Evolutionary conservation across 371 early-diverging fungal species (phyloP).

Genomic region (Mucor lusitanicus): DNA sequence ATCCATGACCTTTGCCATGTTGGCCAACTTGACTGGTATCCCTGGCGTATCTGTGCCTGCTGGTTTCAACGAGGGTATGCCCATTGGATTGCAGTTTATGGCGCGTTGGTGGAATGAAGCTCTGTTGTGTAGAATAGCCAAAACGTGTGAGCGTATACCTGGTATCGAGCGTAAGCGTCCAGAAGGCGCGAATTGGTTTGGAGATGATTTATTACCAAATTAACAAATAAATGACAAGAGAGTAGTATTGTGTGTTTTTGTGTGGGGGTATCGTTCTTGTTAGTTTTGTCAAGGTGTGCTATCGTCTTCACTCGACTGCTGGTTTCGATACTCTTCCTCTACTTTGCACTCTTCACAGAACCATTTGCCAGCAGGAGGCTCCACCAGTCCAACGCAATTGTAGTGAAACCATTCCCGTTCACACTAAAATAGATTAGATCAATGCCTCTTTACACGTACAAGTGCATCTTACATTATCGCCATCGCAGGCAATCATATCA

Average conservation of each 20-base stretch:
- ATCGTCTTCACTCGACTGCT: neutral
- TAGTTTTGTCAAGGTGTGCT: neutral
- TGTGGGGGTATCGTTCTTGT: neutral
- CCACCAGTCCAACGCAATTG: conserved; percentile 80
- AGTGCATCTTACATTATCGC: conserved; percentile 63
- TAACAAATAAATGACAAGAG: neutral
- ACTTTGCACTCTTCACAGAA: conserved; percentile 57
- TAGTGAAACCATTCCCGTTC: conserved; percentile 93
- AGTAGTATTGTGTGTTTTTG: neutral
- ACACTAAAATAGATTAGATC: conserved; percentile 49
- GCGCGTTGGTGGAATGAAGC: conserved; percentile 75
- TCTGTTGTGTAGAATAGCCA: conserved; percentile 58
- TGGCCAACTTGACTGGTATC: conserved; percentile 73
- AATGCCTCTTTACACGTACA: neutral
- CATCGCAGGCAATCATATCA: conserved; percentile 94
- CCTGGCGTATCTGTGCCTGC: conserved; percentile 71
- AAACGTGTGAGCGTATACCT: conserved; percentile 46
- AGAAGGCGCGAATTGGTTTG: conserved; percentile 1
- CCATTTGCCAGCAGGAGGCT: conserved; percentile 88
- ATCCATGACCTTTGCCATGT: conserved; percentile 58
- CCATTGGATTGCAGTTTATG: conserved; percentile 74
- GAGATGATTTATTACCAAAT: neutral
- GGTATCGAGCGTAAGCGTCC: conserved; percentile 32
- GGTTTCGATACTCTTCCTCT: conserved; percentile 8
- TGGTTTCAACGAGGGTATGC: conserved; percentile 60